Base-by-base conservation (phyloP, 352 stramenopile genomes). In the Phytophthora syringae region DNA sequence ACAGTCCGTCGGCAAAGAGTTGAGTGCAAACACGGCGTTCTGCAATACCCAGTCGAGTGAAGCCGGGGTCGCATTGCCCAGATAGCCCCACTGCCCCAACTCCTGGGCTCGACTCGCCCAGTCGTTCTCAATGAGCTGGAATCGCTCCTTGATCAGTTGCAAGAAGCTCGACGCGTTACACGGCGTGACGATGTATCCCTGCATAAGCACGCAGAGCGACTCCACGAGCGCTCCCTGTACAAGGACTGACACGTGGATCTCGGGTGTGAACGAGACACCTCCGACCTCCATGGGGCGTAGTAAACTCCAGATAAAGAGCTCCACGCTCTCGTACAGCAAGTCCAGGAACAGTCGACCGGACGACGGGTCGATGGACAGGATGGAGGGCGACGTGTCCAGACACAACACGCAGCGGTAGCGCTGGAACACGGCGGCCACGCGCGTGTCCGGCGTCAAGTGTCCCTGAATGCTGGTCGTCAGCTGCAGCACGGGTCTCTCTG, bases 11-110 rank as follows among this genome's bases (percentile, higher is more conserved):
- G 89, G 89, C 51, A 97, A 62, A 22, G 89, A 95, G 56, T 97
- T 93, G 37, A 97, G 72, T 11, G 89, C 87, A 67, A 95, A 97
- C 9, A 93, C 85, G 0, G 80, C 81, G 34, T 95, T 97, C 60
- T 95, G 85, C n/a, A 97, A 54, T 25, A 92, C 84, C 60, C 82
- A 92, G 36, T 88, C 84, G 7, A 97, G 72, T 24, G 77, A 90
- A 5, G 82, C 82, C 0, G 68, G 71, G 7, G 65, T 76, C 5
- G 67, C 62, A 37, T 77, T 77, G 15, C 65, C 64, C 12, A 76
- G 49, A 45, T 64, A 64, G 24, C 59, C 48, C 32, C 43, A 57
- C 28, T 70, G 68, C 3, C 71, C 69, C 13, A 47, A 45, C 36
- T 79, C 52, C 28, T 81, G 76, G 0, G 78, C 74, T 49, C 72